Conservation (phyloP, 225 moss, liverwort and hornwort genomes). For the Rhytidiadelphus loreus region DNA sequence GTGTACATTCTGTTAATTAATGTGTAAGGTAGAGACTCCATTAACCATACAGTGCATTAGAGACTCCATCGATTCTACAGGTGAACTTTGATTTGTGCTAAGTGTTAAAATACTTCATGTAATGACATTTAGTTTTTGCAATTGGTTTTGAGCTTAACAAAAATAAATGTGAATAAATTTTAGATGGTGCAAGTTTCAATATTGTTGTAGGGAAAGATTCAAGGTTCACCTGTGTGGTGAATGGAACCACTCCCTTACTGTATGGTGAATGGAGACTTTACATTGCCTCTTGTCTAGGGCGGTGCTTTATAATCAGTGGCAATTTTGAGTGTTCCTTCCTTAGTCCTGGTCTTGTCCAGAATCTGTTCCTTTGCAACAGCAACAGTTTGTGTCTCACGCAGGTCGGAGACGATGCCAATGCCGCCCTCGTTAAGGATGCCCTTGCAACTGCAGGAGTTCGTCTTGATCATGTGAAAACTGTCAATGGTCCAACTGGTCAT, state of each 20-base stretch:
- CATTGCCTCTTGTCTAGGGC: not conserved
- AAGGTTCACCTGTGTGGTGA: not conserved
- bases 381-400: not conserved
- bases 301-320: not conserved
- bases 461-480: slow-evolving; percentile 42
- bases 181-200: not conserved
- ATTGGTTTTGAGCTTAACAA: not conserved
- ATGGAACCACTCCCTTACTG: not conserved
- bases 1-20: not conserved
- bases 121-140: not conserved
- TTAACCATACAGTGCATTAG: not conserved
- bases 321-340: not conserved
- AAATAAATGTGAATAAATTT: not conserved
- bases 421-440: slow-evolving; percentile 43
- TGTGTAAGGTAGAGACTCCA: not conserved
- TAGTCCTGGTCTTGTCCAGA: not conserved
- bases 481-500: slow-evolving; percentile 47
- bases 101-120: not conserved
- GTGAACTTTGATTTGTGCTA: not conserved
- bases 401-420: slow-evolving; percentile 57
- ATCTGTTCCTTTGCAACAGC: not conserved
- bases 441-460: slow-evolving; percentile 43
- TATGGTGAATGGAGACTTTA: too few relatives aligned
- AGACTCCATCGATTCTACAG: not conserved
- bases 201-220: not conserved